Evolutionary conservation across 768 basidiomycete species (phyloP).

Genomic region (Ramaria sp.): DNA sequence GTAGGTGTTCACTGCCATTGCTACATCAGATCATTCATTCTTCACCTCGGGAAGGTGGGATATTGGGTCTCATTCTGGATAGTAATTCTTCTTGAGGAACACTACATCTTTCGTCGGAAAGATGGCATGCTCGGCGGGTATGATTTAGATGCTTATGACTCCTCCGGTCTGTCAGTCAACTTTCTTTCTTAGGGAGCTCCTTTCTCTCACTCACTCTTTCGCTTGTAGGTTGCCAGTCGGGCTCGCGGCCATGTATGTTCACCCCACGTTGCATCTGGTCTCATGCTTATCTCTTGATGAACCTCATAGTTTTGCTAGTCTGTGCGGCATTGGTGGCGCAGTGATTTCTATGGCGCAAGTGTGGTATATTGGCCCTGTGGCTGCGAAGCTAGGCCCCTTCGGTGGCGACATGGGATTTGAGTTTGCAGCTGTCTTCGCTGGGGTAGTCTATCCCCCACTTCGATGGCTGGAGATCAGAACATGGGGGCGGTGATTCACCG

Average conservation of each 20-base stretch:
- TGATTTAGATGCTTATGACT: conserved; percentile 39
- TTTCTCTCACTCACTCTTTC: not conserved
- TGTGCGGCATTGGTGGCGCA: conserved; percentile 37
- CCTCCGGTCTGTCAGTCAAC: conserved; percentile 23
- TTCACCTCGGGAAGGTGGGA: conserved; percentile 28
- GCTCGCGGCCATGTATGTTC: conserved; percentile 29
- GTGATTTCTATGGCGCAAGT: conserved; percentile 43
- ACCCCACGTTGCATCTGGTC: not conserved
- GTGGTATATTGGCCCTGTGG: conserved; percentile 45
- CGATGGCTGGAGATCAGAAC: conserved; percentile 36
- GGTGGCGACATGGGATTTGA: conserved; percentile 50
- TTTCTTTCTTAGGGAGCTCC: not conserved
- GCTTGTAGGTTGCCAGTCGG: conserved; percentile 33
- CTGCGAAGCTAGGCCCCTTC: conserved; percentile 28
- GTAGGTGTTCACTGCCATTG: not conserved
- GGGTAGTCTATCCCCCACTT: conserved; percentile 34
- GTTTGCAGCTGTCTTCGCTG: conserved; percentile 37
- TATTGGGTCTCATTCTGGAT: conserved; percentile 41
- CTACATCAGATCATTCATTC: conserved; percentile 14
- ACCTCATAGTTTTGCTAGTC: conserved; percentile 24
- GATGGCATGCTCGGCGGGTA: conserved; percentile 38
- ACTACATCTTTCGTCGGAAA: conserved; percentile 33
- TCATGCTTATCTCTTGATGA: not conserved
- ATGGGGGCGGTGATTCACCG: conserved; percentile 12
- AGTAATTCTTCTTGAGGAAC: conserved; percentile 35